Conservation (phyloP, 2,329 filamentous ascomycete species). For the Neofusicoccum umdonicola region DNA sequence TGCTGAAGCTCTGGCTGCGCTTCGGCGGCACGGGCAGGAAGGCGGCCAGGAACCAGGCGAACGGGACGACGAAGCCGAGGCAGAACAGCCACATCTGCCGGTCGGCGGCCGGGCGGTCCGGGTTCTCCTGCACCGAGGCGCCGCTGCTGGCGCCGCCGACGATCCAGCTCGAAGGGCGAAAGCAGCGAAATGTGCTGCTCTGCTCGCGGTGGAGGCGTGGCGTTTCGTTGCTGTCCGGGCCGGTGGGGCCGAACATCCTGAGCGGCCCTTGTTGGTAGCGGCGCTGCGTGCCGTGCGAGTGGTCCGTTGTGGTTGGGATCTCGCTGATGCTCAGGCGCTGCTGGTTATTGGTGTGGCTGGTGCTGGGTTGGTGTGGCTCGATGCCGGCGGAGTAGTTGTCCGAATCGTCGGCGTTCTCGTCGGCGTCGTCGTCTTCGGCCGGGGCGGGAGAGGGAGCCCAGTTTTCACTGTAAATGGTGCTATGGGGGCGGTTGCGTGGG, state of each 20-base stretch:
- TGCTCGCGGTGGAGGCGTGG: not conserved
- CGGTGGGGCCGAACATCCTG: not conserved
- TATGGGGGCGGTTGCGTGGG: conserved; percentile 15
- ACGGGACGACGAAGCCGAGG: conserved; percentile 7
- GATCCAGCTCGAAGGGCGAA: not conserved
- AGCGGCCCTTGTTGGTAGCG: not conserved
- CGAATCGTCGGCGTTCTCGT: not conserved
- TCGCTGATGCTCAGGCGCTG: not conserved
- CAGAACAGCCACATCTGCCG: conserved; percentile 10
- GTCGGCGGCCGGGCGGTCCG: not conserved
- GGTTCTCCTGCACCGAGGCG: not conserved
- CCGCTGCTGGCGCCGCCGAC: not conserved
- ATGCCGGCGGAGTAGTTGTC: conserved; percentile 7
- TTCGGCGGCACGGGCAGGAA: not conserved
- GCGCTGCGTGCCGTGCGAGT: not conserved
- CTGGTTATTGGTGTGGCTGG: not conserved
- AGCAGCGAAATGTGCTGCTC: conserved; percentile 7
- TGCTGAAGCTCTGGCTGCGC: too few relatives aligned
- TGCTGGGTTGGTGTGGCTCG: conserved; percentile 7
- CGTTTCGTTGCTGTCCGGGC: not conserved
- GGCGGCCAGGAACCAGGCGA: conserved; percentile 16
- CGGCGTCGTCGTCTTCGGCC: not conserved
- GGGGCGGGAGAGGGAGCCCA: not conserved
- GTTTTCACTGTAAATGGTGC: conserved; percentile 15
- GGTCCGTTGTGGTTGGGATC: not conserved